Evolutionary conservation across 208 protist species (phyloP).

Genomic region (Leishmania lainsoni): DNA sequence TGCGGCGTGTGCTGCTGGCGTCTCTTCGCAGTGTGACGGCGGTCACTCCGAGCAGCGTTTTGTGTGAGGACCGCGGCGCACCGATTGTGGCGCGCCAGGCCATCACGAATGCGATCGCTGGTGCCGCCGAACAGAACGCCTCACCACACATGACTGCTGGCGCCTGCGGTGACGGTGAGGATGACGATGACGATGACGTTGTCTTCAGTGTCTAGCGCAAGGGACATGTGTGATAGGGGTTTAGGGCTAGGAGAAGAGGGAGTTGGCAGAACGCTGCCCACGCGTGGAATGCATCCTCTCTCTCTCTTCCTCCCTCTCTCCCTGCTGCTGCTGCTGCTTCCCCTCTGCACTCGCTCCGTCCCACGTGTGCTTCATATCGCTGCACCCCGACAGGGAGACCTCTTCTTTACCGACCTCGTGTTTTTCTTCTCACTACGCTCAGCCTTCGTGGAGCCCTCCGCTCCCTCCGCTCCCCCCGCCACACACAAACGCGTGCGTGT

Average conservation of each 20-base stretch:
- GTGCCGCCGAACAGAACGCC: background rate
- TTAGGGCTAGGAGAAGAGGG: background rate
- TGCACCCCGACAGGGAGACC: background rate
- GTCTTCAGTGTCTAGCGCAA: constrained; percentile 33
- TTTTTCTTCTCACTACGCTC: background rate
- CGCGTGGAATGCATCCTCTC: too few relatives aligned
- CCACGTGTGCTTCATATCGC: background rate
- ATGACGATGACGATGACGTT: constrained; percentile 29
- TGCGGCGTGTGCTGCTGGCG: constrained; percentile 52
- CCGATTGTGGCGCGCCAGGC: background rate
- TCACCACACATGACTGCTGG: background rate
- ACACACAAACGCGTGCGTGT: background rate
- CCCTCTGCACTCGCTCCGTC: background rate
- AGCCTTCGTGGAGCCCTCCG: background rate
- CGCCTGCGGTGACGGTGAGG: constrained; percentile 7
- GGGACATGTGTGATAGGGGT: background rate
- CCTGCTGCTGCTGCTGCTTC: background rate
- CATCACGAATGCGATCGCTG: background rate
- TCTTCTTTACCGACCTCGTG: background rate
- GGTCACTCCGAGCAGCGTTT: background rate
- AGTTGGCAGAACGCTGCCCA: background rate
- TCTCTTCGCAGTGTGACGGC: constrained; percentile 30
- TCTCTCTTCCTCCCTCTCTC: background rate
- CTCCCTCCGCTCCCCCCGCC: background rate
- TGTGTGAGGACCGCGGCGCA: background rate